A percentile compares a stretch with the other conserved stretches of the same genome.
These are phyloP conservation scores for Candida ascalaphidarum DNA, from an alignment of 805 yeast species.

Conservation along the genomic window DNA sequence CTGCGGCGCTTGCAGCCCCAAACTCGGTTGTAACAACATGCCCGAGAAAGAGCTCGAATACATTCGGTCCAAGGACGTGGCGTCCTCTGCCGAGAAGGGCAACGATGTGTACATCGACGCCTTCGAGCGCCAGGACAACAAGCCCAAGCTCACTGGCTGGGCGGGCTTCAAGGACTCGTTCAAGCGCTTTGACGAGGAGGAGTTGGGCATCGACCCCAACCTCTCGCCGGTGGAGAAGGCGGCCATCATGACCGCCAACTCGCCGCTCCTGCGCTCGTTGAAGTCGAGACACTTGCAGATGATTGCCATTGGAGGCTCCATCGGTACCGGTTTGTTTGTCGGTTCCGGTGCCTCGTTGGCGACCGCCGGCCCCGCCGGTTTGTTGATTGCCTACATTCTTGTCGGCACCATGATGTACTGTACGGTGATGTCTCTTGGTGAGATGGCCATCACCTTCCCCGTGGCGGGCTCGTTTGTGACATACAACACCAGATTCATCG, in stretches of 20 bases:
- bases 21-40: too few relatives aligned
- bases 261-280: slow-evolving; percentile 50
- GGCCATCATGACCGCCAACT: slow-evolving; percentile 40
- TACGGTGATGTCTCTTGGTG: slow-evolving; percentile 57
- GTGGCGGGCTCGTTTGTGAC: slow-evolving; percentile 16
- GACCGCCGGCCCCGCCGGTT: slow-evolving; percentile 58
- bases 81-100: slow-evolving; percentile 25
- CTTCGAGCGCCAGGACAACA: slow-evolving; percentile 9
- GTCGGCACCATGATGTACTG: slow-evolving; percentile 49
- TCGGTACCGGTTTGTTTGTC: slow-evolving; percentile 63
- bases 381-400: slow-evolving; percentile 47
- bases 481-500: slow-evolving; percentile 13
- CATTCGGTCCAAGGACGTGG: slow-evolving; percentile 27
- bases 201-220: slow-evolving; percentile 36
- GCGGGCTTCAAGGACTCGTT: slow-evolving; percentile 20
- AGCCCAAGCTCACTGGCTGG: slow-evolving; percentile 6
- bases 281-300: slow-evolving; percentile 56
- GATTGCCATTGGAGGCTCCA: slow-evolving; percentile 61
- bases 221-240: slow-evolving; percentile 38
- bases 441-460: slow-evolving; percentile 49
- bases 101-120: slow-evolving; percentile 30
- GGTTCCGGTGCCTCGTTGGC: slow-evolving; percentile 54
- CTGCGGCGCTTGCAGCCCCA: too few relatives aligned
- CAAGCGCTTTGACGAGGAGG: slow-evolving; percentile 22
- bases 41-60: slow-evolving; percentile 34